Conservation (phyloP, 2,329 filamentous ascomycete species). For the Aspergillus fumigatus region DNA sequence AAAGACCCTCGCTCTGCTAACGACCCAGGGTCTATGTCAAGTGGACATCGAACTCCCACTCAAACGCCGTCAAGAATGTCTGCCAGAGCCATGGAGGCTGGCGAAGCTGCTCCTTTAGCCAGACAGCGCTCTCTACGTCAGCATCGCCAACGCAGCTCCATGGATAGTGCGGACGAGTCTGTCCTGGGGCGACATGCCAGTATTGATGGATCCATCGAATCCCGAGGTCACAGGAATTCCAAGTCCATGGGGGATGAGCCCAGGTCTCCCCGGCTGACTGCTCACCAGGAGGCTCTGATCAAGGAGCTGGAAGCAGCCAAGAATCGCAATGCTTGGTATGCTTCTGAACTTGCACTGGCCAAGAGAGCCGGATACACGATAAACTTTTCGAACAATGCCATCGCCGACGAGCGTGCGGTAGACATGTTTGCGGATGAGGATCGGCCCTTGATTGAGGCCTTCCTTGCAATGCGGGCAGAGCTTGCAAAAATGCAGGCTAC, state of each 20-base stretch:
- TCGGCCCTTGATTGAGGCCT: conserved; percentile 82
- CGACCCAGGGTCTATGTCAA: conserved; percentile 49
- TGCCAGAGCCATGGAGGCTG: conserved; percentile 45
- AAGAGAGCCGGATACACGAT: conserved; percentile 83
- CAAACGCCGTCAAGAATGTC: conserved; percentile 43
- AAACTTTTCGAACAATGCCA: conserved; percentile 64
- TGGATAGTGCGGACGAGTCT: conserved; percentile 64
- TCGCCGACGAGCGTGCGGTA: conserved; percentile 68
- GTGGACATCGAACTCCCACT: conserved; percentile 62
- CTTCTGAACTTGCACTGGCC: conserved; percentile 87
- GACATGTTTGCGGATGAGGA: conserved; percentile 90
- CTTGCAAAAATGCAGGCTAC: conserved; percentile 83
- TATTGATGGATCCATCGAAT: conserved; percentile 38
- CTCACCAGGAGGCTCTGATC: conserved; percentile 59
- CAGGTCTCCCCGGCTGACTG: conserved; percentile 41
- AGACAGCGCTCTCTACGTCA: conserved; percentile 53
- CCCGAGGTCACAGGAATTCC: conserved; percentile 36
- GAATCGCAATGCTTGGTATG: conserved; percentile 93
- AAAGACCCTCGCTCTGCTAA: conserved; percentile 34
- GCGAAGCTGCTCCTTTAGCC: conserved; percentile 41
- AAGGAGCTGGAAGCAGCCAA: conserved; percentile 83
- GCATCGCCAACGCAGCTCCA: conserved; percentile 58
- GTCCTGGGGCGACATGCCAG: conserved; percentile 39
- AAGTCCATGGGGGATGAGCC: conserved; percentile 41
- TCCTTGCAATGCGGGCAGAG: conserved; percentile 86